Evolutionary conservation across 2,329 filamentous ascomycete species (phyloP).

Genomic region (Venturia asperata): DNA sequence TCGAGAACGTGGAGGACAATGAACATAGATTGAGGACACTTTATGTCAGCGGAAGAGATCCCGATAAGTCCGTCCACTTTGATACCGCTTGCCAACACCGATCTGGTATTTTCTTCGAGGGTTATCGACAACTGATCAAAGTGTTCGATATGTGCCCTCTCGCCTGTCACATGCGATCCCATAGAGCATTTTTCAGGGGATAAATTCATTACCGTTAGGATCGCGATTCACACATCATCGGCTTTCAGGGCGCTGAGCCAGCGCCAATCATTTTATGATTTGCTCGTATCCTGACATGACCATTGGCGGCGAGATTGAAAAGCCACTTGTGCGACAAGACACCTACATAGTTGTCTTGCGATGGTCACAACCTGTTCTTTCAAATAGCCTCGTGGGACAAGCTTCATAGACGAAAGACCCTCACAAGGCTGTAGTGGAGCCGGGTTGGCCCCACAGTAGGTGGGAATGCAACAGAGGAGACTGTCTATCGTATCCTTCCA

Average conservation of each 20-base stretch:
- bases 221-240: not conserved
- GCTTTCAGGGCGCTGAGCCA: not conserved
- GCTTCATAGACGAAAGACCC: not conserved
- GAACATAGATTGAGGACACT: not conserved
- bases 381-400: not conserved
- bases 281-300: too few species aligned
- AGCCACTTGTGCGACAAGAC: not conserved
- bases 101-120: too few species aligned
- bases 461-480: not conserved
- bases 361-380: not conserved
- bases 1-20: not conserved
- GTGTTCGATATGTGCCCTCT: not conserved
- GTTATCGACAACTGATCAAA: not conserved
- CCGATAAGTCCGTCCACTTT: not conserved
- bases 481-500: not conserved
- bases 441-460: not conserved
- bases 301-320: not conserved
- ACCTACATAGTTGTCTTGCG: not conserved
- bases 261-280: not conserved
- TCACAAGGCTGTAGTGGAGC: constrained; percentile 1
- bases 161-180: not conserved
- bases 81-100: not conserved
- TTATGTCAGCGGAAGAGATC: not conserved
- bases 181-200: not conserved
- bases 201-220: not conserved